Evolutionary conservation across 2,329 filamentous ascomycete species (phyloP), one percentile per base, ranked within the genome.

Genomic region (Ilyonectria mors-panacis): DNA sequence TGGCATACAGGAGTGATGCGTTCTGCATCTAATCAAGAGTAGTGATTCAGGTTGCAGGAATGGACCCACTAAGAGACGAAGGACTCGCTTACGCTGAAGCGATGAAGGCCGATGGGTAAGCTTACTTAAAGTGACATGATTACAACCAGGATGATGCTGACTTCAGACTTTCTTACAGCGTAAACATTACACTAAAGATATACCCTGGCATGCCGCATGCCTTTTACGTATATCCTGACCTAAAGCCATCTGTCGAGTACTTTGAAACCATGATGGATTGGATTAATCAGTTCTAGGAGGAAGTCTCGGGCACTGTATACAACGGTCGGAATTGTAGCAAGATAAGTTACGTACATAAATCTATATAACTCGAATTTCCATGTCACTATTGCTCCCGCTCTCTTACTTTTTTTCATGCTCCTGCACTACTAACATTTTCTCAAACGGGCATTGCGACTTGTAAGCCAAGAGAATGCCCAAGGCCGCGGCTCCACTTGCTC

Each of bases 41-140:
- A 66, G 63, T 66, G 5, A 13, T 66, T 13, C 63, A 66, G 26
- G 51, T 66, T 15, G 57, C 58, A n/a, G 63, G 63, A 1, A 66
- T 66, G 63, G 63, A 66, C 30, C 58, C 58, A 9, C 30, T 62
- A 2, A 44, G 63, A 35, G 63, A 66, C 23, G 63, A 66, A 53
- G 63, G 63, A 10, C n/a, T 66, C 6, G 63, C 63, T 28, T 66
- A 66, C 39, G 53, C 63, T 7, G 5, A 58, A 19, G 63, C 44
- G 2, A 28, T 66, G 15, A 47, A 48, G 8, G n/a, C 15, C 15
- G 28, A 53, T 4, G 58, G 53, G 63, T 66, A 54, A 37, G 23
- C 2, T 26, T 4, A 42, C n/a, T 7, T 26, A 4, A 42, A 8
- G 2, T 9, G 5, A n/a, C 9, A 7, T 8, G 26, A 28, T 26